A percentile compares a stretch with the other conserved stretches of the same genome.
Evolutionary conservation across 73 alveolate species (phyloP).

Genomic region (Stentor coeruleus): DNA sequence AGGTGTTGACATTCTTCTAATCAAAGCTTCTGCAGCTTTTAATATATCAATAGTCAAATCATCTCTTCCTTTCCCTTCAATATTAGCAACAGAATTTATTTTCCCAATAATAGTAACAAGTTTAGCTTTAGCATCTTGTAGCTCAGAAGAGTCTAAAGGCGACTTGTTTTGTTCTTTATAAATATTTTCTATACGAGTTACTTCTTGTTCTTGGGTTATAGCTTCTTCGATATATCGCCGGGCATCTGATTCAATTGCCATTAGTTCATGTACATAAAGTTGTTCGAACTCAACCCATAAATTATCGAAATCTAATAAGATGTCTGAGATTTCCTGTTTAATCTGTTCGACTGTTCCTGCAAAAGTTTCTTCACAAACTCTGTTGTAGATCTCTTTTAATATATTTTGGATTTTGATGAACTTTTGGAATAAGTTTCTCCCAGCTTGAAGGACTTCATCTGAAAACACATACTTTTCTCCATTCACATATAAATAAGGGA

Average conservation of each 20-base stretch:
- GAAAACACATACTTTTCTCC: slow-evolving; percentile 91
- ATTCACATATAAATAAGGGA: slow-evolving; percentile 86
- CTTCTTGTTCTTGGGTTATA: slow-evolving; percentile 85
- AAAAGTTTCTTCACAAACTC: slow-evolving; percentile 38
- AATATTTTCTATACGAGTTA: slow-evolving; percentile 74
- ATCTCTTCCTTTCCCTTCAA: slow-evolving; percentile 91
- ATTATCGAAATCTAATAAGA: slow-evolving; percentile 30
- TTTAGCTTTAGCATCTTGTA: slow-evolving; percentile 56
- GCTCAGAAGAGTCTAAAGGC: too few relatives aligned
- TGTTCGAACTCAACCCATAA: slow-evolving; percentile 44
- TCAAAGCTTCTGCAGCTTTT: slow-evolving; percentile 78
- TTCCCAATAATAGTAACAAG: slow-evolving; percentile 68
- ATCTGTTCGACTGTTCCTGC: slow-evolving; percentile 42
- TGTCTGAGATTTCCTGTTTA: slow-evolving; percentile 47
- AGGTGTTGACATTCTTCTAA: slow-evolving; percentile 70
- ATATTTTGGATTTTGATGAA: slow-evolving; percentile 68
- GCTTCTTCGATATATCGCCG: slow-evolving; percentile 83
- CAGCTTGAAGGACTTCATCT: slow-evolving; percentile 82
- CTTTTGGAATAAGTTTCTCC: slow-evolving; percentile 68
- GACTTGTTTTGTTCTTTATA: too few relatives aligned
- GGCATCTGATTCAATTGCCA: slow-evolving; percentile 89
- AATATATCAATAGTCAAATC: slow-evolving; percentile 80
- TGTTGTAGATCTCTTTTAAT: slow-evolving; percentile 53
- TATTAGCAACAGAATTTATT: slow-evolving; percentile 88
- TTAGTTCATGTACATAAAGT: slow-evolving; percentile 84